Percentiles rank a stretch among this genome's conserved stretches.
Evolutionary conservation across 306 rosid species (phyloP).

Genomic region (Hylodesmum podocarpum): DNA sequence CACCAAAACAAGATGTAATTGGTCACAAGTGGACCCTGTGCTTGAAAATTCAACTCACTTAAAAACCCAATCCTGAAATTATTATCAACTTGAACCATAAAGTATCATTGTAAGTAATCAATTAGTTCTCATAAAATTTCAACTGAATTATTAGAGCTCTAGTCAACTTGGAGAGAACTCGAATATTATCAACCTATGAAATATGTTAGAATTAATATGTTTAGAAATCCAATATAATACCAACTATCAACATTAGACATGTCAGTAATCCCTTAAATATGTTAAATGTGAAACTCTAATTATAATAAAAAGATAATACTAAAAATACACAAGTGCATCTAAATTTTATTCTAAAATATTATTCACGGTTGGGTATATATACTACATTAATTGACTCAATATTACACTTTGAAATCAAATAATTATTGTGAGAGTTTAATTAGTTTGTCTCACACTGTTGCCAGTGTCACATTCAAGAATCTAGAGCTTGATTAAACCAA

Average conservation of each 20-base stretch:
- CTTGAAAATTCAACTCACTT: too few species aligned
- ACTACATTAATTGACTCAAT: slow-evolving; percentile 31
- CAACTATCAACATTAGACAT: neutral
- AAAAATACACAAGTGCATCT: neutral
- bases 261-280: neutral
- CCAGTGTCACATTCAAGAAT: slow-evolving; percentile 32
- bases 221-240: neutral
- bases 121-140: too few species aligned
- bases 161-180: too few species aligned
- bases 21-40: too few species aligned
- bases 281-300: neutral
- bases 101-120: too few species aligned
- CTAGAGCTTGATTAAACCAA: slow-evolving; percentile 1
- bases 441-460: slow-evolving; percentile 31
- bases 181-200: too few species aligned
- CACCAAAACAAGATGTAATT: neutral
- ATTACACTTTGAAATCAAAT: slow-evolving; percentile 25
- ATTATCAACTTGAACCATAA: too few species aligned
- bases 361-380: slow-evolving; percentile 24
- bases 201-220: too few species aligned
- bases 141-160: too few species aligned
- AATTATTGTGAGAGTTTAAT: slow-evolving; percentile 2
- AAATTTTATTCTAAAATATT: neutral
- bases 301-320: neutral
- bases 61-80: too few species aligned